phyloP scores from a whole-genome alignment of 495 filamentous ascomycete species.

The Penicillium arizonense region DNA sequence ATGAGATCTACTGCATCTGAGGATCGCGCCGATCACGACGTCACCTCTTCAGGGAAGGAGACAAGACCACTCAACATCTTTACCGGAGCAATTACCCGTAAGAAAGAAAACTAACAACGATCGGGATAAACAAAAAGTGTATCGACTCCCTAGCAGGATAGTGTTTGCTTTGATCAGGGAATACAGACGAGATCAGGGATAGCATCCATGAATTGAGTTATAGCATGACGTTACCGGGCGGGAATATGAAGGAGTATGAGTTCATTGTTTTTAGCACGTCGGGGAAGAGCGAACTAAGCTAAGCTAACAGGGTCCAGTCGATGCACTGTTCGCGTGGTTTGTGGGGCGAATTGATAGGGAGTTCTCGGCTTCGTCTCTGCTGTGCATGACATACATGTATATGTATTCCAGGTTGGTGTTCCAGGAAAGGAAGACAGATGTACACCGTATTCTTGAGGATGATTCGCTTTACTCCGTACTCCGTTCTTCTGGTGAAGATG shows the following conservation, averaged over 20 bases:
- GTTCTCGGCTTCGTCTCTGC: background rate
- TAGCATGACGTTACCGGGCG: background rate
- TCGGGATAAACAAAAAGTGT: background rate
- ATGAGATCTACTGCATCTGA: background rate
- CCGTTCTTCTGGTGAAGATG: too few species aligned
- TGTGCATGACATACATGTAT: too few species aligned
- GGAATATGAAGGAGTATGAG: background rate
- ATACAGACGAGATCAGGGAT: background rate
- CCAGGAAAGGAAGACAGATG: too few species aligned
- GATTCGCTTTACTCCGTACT: too few species aligned
- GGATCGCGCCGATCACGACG: constrained; percentile 16
- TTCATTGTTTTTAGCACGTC: background rate
- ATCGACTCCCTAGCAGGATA: background rate
- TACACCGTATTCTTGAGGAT: too few species aligned
- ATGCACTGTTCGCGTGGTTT: background rate
- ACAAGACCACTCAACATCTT: background rate
- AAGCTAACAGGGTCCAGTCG: background rate
- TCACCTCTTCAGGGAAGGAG: constrained; percentile 5
- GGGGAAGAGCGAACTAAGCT: too few species aligned
- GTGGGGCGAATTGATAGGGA: background rate
- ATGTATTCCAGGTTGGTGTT: too few species aligned
- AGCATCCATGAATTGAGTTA: background rate
- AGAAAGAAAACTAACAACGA: background rate
- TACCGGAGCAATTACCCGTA: background rate
- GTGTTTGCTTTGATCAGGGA: background rate